These are phyloP conservation scores for Fusarium sp. DNA, from an alignment of 2,329 filamentous ascomycete species.

Conservation along the genomic window DNA sequence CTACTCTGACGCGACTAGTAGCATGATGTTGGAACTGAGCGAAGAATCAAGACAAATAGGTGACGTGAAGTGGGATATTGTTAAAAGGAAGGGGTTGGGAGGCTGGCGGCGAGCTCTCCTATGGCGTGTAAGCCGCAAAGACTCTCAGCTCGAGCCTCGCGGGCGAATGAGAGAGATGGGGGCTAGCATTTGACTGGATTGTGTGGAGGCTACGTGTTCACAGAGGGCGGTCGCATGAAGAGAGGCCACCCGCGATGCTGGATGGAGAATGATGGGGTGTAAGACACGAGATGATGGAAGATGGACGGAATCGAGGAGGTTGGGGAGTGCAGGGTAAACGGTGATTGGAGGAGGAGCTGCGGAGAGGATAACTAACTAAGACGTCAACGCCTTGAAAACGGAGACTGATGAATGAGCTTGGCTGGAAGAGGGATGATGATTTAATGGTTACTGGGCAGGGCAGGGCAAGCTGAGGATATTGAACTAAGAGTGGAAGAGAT, in stretches of 20 bases:
- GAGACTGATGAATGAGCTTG: slow-evolving; percentile 2
- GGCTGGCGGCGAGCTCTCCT: not conserved
- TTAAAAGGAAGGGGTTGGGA: slow-evolving; percentile 25
- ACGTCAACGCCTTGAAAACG: not conserved
- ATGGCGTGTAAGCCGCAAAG: slow-evolving; percentile 24
- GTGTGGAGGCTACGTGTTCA: slow-evolving; percentile 29
- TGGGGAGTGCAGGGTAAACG: slow-evolving; percentile 39
- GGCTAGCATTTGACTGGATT: slow-evolving; percentile 14
- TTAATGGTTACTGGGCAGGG: not conserved
- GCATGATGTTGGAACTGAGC: slow-evolving; percentile 10
- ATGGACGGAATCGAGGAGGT: slow-evolving; percentile 37
- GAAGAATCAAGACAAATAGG: slow-evolving; percentile 1
- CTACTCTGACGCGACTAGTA: slow-evolving; percentile 14
- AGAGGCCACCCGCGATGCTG: slow-evolving; percentile 38
- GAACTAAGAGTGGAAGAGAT: not conserved
- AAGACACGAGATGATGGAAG: slow-evolving; percentile 25
- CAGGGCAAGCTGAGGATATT: not conserved
- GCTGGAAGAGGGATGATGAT: not conserved
- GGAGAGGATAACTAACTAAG: slow-evolving; percentile 7
- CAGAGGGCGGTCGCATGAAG: slow-evolving; percentile 38
- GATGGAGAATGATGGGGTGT: slow-evolving; percentile 27
- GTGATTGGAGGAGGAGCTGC: slow-evolving; percentile 12
- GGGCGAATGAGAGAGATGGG: not conserved
- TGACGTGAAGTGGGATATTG: slow-evolving; percentile 17
- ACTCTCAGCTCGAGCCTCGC: not conserved